A percentile compares a stretch with the other conserved stretches of the same genome.
phyloP scores from a whole-genome alignment of 352 stramenopile genomes.

The Pilasporangium apinafurcum region DNA sequence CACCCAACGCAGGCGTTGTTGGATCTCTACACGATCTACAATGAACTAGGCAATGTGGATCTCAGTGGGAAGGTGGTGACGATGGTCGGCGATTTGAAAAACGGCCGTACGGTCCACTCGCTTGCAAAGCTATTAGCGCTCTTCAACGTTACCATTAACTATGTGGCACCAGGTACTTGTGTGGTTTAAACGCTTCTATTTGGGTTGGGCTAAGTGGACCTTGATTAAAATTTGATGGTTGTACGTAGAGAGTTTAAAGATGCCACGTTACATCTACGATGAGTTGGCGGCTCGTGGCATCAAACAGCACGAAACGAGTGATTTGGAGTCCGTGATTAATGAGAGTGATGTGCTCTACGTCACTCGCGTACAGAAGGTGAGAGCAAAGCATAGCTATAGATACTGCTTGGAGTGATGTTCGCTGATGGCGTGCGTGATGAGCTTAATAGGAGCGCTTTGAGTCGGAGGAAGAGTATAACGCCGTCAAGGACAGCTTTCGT shows the following conservation, averaged over 20 bases:
- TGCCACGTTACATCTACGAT: conserved; percentile 81
- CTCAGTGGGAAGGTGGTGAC: conserved; percentile 89
- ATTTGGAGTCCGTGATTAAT: conserved; percentile 85
- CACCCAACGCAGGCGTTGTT: conserved; percentile 99
- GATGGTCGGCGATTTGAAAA: conserved; percentile 98
- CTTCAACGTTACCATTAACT: conserved; percentile 90
- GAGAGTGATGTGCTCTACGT: conserved; percentile 98
- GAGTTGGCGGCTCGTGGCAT: conserved; percentile 62
- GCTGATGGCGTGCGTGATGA: background rate
- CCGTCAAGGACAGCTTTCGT: conserved; percentile 89
- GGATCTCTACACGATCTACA: conserved; percentile 97
- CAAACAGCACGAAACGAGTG: conserved; percentile 78
- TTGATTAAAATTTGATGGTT: background rate
- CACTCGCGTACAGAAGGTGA: conserved; percentile 94
- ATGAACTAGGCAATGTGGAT: conserved; percentile 63
- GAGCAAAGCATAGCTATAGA: too few relatives aligned
- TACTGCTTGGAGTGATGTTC: background rate
- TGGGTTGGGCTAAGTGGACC: background rate
- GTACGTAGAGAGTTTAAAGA: conserved; percentile 58
- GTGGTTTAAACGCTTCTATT: background rate
- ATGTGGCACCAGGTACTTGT: conserved; percentile 72
- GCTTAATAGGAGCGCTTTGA: conserved; percentile 91
- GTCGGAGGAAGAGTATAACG: conserved; percentile 91
- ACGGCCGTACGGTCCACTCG: conserved; percentile 98
- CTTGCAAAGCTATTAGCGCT: conserved; percentile 93